These are phyloP conservation scores for Dryas alaskensis DNA, from an alignment of 306 rosid species.

Conservation along the genomic window DNA sequence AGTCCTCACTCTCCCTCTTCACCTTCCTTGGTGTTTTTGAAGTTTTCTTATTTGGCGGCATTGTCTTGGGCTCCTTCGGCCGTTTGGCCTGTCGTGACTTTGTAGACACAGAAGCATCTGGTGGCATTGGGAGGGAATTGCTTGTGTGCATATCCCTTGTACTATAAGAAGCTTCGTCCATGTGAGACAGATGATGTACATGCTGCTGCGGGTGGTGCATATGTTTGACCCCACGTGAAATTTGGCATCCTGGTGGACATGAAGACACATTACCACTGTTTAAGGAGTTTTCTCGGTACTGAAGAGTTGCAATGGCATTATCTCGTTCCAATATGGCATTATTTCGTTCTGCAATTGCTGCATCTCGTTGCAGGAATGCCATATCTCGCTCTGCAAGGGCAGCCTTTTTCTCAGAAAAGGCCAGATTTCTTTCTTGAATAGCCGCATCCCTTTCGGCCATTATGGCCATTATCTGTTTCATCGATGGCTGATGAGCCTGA, in stretches of 20 bases:
- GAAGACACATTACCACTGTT: slow-evolving; percentile 52
- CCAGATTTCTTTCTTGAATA: slow-evolving; percentile 82
- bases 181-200: slow-evolving; percentile 55
- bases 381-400: slow-evolving; percentile 90
- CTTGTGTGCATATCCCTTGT: slow-evolving; percentile 61
- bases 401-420: slow-evolving; percentile 85
- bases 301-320: slow-evolving; percentile 84
- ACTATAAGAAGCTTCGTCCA: slow-evolving; percentile 62
- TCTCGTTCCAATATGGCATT: slow-evolving; percentile 79
- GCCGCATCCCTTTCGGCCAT: slow-evolving; percentile 98
- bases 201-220: slow-evolving; percentile 84
- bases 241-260: slow-evolving; percentile 98
- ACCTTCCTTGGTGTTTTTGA: slow-evolving; percentile 62
- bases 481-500: slow-evolving; percentile 87
- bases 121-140: slow-evolving; percentile 52
- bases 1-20: slow-evolving; percentile 74
- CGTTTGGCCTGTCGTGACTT: slow-evolving; percentile 71
- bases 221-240: slow-evolving; percentile 93
- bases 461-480: slow-evolving; percentile 92
- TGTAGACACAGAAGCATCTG: slow-evolving; percentile 48
- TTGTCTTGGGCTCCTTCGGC: slow-evolving; percentile 60
- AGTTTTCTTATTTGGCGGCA: slow-evolving; percentile 63
- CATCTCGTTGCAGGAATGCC: slow-evolving; percentile 83
- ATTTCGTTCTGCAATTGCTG: slow-evolving; percentile 86
- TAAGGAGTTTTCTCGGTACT: slow-evolving; percentile 69